Base-by-base conservation (phyloP, 2,329 filamentous ascomycete species). In the Phyllosticta capitalensis region DNA sequence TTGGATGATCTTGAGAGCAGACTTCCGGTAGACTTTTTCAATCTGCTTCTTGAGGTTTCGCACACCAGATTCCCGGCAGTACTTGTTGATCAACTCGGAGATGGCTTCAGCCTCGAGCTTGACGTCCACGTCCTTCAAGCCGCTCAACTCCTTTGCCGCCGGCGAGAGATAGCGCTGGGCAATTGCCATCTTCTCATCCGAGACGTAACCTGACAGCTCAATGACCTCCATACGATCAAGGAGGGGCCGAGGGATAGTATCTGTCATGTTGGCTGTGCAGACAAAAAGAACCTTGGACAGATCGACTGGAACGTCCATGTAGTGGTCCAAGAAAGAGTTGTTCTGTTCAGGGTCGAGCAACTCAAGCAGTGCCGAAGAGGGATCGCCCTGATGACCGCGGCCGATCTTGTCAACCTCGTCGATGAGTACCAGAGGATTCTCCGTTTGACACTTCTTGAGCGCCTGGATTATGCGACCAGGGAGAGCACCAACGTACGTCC, bases 11-110 rank as follows among this genome's bases (percentile, higher is more conserved):
- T 96, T 97, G 63, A 99, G 80, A 0, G 94, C 95, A 14, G 92
- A 91, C 75, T 99, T 99, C 61, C 94, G 86, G 76, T 96, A 99
- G 2, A 99, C 90, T 78, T 99, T 99, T 74, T 99, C 94, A 63
- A 99, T 99, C 73, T 97, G 92, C 79, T 99, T 97, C 83, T 99
- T 99, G 62, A 99, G 78, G 70, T 99, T 99, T 65, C 94, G 87
- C 9, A 99, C 95, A 67, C 94, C 94, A 51, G 91, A 96, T 75
- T 99, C 94, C 51, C 94, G 89, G 76, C 92, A 96, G 78, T 99
- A 99, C 22, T 90, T 95, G 77, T 97, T 97, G 78, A 99, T 99
- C 52, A 99, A 81, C 74, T 99, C 94, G 68, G 94, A 88, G 52
- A 99, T 95, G 12, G 92, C 95, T 61, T 89, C 87, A 65, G 91